Evolutionary conservation across 2,329 filamentous ascomycete genomes (phyloP).

Genomic region (Cyanodermella asteris): DNA sequence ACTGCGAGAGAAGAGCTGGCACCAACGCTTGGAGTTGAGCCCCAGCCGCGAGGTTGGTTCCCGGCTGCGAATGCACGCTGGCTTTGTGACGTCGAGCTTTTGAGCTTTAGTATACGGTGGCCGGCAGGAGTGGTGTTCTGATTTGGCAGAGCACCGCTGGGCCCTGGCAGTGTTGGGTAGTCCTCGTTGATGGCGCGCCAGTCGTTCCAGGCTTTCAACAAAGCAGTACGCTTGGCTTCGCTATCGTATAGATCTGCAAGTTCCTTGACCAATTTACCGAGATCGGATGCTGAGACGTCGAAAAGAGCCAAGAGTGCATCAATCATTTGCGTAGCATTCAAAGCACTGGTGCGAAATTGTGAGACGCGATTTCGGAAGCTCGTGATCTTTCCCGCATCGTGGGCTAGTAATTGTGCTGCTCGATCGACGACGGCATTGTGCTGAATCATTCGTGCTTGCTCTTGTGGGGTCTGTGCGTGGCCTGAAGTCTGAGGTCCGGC

Average conservation of each 20-base stretch:
- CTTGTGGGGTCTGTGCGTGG: conserved; percentile 41
- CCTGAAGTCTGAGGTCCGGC: conserved; percentile 11
- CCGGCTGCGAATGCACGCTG: conserved; percentile 37
- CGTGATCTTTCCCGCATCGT: conserved; percentile 50
- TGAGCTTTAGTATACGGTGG: conserved; percentile 39
- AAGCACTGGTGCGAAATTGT: conserved; percentile 46
- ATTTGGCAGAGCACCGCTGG: conserved; percentile 43
- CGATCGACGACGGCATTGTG: conserved; percentile 74
- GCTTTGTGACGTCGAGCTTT: conserved; percentile 48
- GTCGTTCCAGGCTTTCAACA: conserved; percentile 77
- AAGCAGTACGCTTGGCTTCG: conserved; percentile 43
- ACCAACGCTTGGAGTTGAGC: conserved; percentile 21
- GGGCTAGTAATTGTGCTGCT: conserved; percentile 57
- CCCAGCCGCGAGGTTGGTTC: conserved; percentile 35
- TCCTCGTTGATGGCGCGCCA: conserved; percentile 94
- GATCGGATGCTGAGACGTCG: conserved; percentile 53
- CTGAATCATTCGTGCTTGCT: conserved; percentile 57
- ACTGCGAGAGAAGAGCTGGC: conserved; percentile 26
- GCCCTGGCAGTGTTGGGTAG: conserved; percentile 68
- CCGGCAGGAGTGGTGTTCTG: conserved; percentile 26
- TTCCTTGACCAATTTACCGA: conserved; percentile 79
- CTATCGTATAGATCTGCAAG: conserved; percentile 85
- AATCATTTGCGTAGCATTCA: conserved; percentile 55
- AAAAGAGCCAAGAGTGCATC: conserved; percentile 78
- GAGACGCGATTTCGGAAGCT: conserved; percentile 66